A percentile compares a stretch with the other conserved stretches of the same genome.
phyloP scores from a whole-genome alignment of 805 yeast genomes.

The Jamesozyma hellenica region DNA sequence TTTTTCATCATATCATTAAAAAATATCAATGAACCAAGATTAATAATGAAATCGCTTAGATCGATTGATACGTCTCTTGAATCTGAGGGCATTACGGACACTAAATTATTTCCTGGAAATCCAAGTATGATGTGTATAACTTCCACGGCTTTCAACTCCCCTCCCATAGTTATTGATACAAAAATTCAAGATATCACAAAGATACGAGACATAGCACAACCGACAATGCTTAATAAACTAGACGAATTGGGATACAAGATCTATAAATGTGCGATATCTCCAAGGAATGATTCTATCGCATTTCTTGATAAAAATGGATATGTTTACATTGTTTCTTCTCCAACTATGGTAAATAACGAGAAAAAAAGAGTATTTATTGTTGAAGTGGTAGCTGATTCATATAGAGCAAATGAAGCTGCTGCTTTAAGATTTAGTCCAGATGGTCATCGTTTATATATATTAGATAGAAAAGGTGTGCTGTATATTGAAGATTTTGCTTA shows the following conservation, averaged over 20 bases:
- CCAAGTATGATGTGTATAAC: constrained; percentile 44
- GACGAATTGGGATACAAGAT: constrained; percentile 76
- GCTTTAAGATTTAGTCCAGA: constrained; percentile 63
- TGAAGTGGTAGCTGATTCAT: constrained; percentile 72
- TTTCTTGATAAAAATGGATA: constrained; percentile 71
- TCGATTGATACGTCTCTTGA: constrained; percentile 57
- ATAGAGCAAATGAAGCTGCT: constrained; percentile 67
- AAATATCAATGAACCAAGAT: constrained; percentile 52
- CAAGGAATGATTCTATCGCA: constrained; percentile 79
- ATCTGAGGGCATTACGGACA: constrained; percentile 81
- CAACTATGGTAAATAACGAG: constrained; percentile 45
- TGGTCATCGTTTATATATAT: constrained; percentile 66
- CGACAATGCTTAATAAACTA: constrained; percentile 49
- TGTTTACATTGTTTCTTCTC: constrained; percentile 57
- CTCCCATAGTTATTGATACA: constrained; percentile 60
- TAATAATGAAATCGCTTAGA: constrained; percentile 59
- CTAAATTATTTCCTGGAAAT: constrained; percentile 62
- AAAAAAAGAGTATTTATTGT: constrained; percentile 43
- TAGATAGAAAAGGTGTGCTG: constrained; percentile 74
- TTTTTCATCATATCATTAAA: constrained; percentile 64
- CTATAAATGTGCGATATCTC: constrained; percentile 66
- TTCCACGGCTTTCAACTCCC: constrained; percentile 52
- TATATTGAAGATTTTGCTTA: constrained; percentile 82
- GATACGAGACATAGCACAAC: constrained; percentile 42
- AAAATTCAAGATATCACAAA: constrained; percentile 38